Evolutionary conservation across 139 green algal genomes (phyloP).

Genomic region (Coelastrella sp.): DNA sequence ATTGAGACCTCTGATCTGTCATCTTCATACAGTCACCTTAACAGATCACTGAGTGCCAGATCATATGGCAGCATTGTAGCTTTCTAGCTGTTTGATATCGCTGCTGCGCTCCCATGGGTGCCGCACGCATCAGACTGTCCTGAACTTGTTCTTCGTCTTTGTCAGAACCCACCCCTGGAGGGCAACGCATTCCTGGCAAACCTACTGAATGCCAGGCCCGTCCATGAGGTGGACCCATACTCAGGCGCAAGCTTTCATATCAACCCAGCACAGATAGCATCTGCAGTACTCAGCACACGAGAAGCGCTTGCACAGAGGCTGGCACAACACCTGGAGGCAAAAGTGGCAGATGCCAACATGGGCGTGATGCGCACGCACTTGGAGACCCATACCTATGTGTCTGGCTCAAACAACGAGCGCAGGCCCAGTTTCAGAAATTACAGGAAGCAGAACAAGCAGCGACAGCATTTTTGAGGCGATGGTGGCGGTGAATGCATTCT

Average conservation of each 20-base stretch:
- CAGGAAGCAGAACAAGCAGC: slow-evolving; percentile 8
- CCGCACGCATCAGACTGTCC: no score
- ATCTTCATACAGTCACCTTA: no score
- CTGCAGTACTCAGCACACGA: slow-evolving; percentile 15
- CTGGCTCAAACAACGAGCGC: slow-evolving; percentile 11
- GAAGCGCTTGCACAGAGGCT: slow-evolving; percentile 16
- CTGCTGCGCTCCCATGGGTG: background rate
- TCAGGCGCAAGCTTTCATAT: background rate
- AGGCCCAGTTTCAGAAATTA: slow-evolving; percentile 27
- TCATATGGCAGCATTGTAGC: background rate
- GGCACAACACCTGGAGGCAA: background rate
- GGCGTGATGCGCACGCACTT: slow-evolving; percentile 35
- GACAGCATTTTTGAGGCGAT: background rate
- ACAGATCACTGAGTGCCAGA: no score
- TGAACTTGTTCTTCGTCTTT: background rate
- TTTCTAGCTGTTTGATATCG: background rate
- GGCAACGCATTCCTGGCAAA: slow-evolving; percentile 22
- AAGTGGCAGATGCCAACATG: slow-evolving; percentile 31
- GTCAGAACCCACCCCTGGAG: slow-evolving; percentile 35
- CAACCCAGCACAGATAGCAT: slow-evolving; percentile 40
- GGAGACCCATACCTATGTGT: slow-evolving; percentile 37
- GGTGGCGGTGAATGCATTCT: background rate
- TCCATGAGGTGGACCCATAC: slow-evolving; percentile 21
- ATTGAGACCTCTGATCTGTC: no score
- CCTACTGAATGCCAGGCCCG: slow-evolving; percentile 10